Evolutionary conservation across 768 basidiomycete genomes (phyloP), one percentile per base, ranked within the genome.

Genomic region (Pholiota conissans): DNA sequence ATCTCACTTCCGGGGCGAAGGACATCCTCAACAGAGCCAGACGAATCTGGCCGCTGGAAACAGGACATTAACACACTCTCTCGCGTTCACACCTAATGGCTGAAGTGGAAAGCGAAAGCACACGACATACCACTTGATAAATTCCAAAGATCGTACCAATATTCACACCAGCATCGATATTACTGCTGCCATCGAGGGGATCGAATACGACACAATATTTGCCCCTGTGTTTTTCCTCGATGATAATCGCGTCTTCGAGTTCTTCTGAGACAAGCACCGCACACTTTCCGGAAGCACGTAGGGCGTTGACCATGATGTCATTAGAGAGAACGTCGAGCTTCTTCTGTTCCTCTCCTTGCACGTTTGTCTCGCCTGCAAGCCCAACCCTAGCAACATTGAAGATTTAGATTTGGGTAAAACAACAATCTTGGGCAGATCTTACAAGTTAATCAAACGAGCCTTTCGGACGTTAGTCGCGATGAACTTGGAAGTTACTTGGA

Each of bases 261-360:
- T 98, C 95, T 73, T 99, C 97, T 16, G 94, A 95, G 60, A 99
- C 94, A 64, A 99, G 89, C 13, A 99, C 97, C 13, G 94, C 90
- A 6, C 89, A 92, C 83, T 95, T 97, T 52, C 97, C 94, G n/a
- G 92, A 95, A 3, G 95, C 95, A 39, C 93, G 85, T 30, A 99
- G 84, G 47, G 95, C 89, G 68, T 98, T 98, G 66, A 98, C 84
- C 97, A 99, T 98, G 81, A 99, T 99, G 71, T 99, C 95, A 71
- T 99, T 98, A 13, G 94, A 91, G 29, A 97, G 79, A n/a, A 97
- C 89, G 68, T 97, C 95, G 52, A 99, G 83, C 76, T 99, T 99
- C 83, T 99, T 99, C 81, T 99, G 97, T 69, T 98, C 97, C 73
- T 98, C 97, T 20, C 97, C 97, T 74, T 95, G 93, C 7, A 95